These are phyloP conservation scores for Pseudonitzschia multistriata DNA, from an alignment of 108 stramenopile species.

Conservation along the genomic window DNA sequence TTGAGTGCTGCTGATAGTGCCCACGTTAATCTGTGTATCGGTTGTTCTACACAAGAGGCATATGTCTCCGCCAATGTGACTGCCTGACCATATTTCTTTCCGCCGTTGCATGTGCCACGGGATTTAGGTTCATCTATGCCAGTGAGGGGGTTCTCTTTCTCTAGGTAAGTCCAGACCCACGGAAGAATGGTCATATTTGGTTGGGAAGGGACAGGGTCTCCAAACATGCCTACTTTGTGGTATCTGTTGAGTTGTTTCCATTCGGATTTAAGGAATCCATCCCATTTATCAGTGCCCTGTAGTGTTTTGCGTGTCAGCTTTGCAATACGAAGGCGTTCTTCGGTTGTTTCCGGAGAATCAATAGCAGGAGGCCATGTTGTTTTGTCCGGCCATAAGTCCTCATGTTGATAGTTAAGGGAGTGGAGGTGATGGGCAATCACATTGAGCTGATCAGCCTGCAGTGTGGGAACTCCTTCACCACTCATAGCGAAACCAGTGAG, in stretches of 20 bases:
- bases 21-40: conserved; percentile 26
- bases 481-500: not conserved
- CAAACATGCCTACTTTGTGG: not conserved
- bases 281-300: conserved; percentile 1
- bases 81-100: conserved; percentile 9
- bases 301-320: conserved; percentile 9
- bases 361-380: not conserved
- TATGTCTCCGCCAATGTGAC: conserved; percentile 4
- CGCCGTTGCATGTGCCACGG: conserved; percentile 19
- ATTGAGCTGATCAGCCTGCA: conserved; percentile 10
- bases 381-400: not conserved
- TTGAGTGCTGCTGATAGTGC: conserved; percentile 27
- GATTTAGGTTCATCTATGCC: not conserved
- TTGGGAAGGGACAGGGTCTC: not conserved
- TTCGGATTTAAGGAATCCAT: too few relatives aligned
- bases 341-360: not conserved
- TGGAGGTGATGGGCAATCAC: conserved; percentile 12
- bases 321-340: not conserved
- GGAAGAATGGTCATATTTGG: not conserved
- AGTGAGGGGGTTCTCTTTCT: conserved; percentile 10
- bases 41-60: conserved; percentile 35
- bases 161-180: conserved; percentile 18
- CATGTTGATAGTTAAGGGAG: not conserved
- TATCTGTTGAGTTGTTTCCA: too few relatives aligned
- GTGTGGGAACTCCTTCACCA: conserved; percentile 11